Evolutionary conservation across 139 green algal genomes (phyloP).

Genomic region (Tetradesmus obliquus): DNA sequence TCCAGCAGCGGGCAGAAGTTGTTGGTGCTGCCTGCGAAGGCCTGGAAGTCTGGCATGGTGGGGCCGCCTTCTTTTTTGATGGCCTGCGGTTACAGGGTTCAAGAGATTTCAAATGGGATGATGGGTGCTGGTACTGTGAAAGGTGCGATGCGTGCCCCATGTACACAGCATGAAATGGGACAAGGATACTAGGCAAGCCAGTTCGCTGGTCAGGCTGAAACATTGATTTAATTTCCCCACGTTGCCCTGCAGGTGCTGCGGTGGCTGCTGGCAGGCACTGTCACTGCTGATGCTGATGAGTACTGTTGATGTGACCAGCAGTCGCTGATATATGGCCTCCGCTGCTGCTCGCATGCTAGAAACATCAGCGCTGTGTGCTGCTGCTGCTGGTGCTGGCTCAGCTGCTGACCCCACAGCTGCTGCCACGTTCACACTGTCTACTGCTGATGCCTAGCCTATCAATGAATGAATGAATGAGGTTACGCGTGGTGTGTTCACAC

Average conservation of each 20-base stretch:
- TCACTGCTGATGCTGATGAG: background rate
- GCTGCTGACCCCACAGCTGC: background rate
- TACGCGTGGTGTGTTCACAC: too few relatives aligned
- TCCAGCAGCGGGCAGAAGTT: conserved; percentile 44
- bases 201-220: too few relatives aligned
- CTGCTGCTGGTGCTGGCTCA: background rate
- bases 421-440: background rate
- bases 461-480: too few relatives aligned
- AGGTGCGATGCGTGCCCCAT: background rate
- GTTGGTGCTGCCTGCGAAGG: conserved; percentile 40
- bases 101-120: background rate
- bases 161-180: background rate
- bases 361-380: background rate
- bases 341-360: too few relatives aligned
- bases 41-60: conserved; percentile 45
- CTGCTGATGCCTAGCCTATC: background rate
- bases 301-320: background rate
- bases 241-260: background rate
- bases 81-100: conserved; percentile 17
- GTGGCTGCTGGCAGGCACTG: background rate
- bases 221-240: too few relatives aligned
- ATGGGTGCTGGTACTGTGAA: background rate
- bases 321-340: background rate
- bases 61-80: conserved; percentile 44
- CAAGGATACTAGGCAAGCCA: background rate